Conservation (phyloP, 2,329 filamentous ascomycete genomes). For the Aspergillus fumigatus region DNA sequence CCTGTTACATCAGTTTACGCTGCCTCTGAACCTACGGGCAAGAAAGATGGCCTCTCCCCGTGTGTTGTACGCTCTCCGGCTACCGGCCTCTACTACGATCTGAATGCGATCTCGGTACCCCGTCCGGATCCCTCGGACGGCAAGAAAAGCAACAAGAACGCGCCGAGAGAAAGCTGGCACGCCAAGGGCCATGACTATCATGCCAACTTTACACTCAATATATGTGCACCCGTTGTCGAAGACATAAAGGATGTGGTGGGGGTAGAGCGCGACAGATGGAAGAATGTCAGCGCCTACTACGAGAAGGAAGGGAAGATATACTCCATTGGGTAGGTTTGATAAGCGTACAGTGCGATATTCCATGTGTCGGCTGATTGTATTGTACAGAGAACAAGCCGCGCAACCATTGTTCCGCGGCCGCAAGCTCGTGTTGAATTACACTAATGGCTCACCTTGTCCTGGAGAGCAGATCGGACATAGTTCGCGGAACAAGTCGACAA, state of each 20-base stretch:
- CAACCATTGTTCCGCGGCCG: slow-evolving; percentile 46
- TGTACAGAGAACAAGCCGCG: slow-evolving; percentile 40
- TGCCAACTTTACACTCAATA: slow-evolving; percentile 49
- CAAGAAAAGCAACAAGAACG: slow-evolving; percentile 35
- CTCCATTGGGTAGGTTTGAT: slow-evolving; percentile 41
- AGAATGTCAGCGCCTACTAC: slow-evolving; percentile 49
- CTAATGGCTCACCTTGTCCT: slow-evolving; percentile 67
- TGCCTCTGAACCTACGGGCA: slow-evolving; percentile 38
- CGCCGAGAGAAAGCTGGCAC: slow-evolving; percentile 44
- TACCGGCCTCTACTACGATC: slow-evolving; percentile 60
- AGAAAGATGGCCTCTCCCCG: slow-evolving; percentile 44
- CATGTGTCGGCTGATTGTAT: slow-evolving; percentile 3
- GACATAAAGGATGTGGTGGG: slow-evolving; percentile 44
- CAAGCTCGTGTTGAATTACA: slow-evolving; percentile 71
- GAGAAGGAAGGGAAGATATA: slow-evolving; percentile 40
- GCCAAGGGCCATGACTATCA: slow-evolving; percentile 47
- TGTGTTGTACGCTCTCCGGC: slow-evolving; percentile 60
- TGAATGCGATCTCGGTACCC: slow-evolving; percentile 53
- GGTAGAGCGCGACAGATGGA: slow-evolving; percentile 36
- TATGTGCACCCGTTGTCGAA: slow-evolving; percentile 49
- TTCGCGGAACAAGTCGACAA: slow-evolving; percentile 62
- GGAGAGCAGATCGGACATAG: slow-evolving; percentile 24
- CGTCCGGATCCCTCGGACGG: slow-evolving; percentile 42
- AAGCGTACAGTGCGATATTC: background rate
- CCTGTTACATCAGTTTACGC: slow-evolving; percentile 26